Percentiles rank a stretch among this genome's conserved stretches.
Evolutionary conservation across 352 stramenopile genomes (phyloP).

Genomic region (Saprolegnia diclina): DNA sequence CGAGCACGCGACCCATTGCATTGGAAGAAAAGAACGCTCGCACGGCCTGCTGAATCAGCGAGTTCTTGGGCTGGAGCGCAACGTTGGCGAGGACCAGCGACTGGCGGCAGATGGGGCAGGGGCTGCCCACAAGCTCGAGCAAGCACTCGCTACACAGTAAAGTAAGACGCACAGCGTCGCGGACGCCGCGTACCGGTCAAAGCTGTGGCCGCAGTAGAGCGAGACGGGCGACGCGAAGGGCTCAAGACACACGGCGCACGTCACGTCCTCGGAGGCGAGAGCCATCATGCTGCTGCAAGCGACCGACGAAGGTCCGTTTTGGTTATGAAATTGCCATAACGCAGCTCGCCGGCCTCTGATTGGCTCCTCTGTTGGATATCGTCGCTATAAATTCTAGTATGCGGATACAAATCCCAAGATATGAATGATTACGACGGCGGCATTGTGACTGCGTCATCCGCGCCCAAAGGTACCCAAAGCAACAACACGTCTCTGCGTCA

Average conservation of each 20-base stretch:
- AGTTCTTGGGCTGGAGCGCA: conserved; percentile 15
- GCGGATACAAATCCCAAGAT: not conserved
- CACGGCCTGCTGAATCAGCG: not conserved
- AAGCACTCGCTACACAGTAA: conserved; percentile 18
- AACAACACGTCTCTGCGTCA: not conserved
- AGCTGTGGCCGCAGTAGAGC: conserved; percentile 26
- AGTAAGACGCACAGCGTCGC: not conserved
- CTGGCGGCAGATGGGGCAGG: conserved; percentile 23
- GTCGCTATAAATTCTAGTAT: not conserved
- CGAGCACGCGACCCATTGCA: not conserved
- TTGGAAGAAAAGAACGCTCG: not conserved
- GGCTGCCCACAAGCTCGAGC: conserved; percentile 1
- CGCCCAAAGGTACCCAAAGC: not conserved
- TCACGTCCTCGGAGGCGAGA: conserved; percentile 9
- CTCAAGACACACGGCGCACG: conserved; percentile 23
- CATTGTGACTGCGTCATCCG: not conserved
- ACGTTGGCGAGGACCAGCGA: conserved; percentile 2
- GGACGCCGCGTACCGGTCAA: conserved; percentile 16
- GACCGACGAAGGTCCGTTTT: not conserved
- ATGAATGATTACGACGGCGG: not conserved
- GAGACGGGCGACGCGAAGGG: conserved; percentile 21
- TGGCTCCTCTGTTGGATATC: conserved; percentile 7
- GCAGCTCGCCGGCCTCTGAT: not conserved
- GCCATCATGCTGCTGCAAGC: not conserved
- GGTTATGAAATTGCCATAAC: not conserved